A percentile compares a stretch with the other conserved stretches of the same genome.
Conservation (phyloP, 2,329 filamentous ascomycete genomes). For the Trichophyton benhamiae region DNA sequence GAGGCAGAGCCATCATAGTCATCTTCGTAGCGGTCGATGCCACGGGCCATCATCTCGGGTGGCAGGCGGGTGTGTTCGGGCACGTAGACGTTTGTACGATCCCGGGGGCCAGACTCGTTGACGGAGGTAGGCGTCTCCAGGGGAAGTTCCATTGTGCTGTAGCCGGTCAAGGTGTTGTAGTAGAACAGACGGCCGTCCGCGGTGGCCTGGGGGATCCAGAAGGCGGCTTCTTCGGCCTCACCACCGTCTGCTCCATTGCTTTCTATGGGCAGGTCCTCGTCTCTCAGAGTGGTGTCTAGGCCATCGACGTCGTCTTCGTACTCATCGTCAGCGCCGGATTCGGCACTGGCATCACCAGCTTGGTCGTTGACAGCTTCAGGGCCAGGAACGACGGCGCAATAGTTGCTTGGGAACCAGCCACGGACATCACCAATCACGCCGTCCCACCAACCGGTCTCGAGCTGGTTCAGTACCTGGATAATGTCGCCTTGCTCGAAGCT, state of each 20-base stretch:
- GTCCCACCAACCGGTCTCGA: constrained; percentile 99
- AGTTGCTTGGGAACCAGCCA: constrained; percentile 99
- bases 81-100: constrained; percentile 76
- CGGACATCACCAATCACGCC: constrained; percentile 92
- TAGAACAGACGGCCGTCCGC: constrained; percentile 88
- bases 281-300: constrained; percentile 53
- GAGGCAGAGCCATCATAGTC: constrained; percentile 87
- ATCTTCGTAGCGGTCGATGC: constrained; percentile 71
- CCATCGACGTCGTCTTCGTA: constrained; percentile 52
- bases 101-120: constrained; percentile 72
- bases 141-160: constrained; percentile 90
- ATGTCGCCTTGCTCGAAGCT: constrained; percentile 96
- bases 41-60: constrained; percentile 78
- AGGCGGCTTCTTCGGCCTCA: constrained; percentile 78
- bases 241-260: constrained; percentile 39
- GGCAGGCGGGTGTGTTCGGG: constrained; percentile 84
- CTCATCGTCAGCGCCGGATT: constrained; percentile 46
- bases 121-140: constrained; percentile 74
- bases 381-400: constrained; percentile 75
- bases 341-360: constrained; percentile 41
- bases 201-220: constrained; percentile 97
- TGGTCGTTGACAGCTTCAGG: constrained; percentile 47
- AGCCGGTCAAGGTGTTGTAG: constrained; percentile 94
- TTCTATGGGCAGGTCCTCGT: constrained; percentile 54
- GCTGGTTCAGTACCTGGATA: constrained; percentile 94